These are phyloP conservation scores for Lentinula aciculospora DNA, from an alignment of 768 basidiomycete species.

Conservation along the genomic window DNA sequence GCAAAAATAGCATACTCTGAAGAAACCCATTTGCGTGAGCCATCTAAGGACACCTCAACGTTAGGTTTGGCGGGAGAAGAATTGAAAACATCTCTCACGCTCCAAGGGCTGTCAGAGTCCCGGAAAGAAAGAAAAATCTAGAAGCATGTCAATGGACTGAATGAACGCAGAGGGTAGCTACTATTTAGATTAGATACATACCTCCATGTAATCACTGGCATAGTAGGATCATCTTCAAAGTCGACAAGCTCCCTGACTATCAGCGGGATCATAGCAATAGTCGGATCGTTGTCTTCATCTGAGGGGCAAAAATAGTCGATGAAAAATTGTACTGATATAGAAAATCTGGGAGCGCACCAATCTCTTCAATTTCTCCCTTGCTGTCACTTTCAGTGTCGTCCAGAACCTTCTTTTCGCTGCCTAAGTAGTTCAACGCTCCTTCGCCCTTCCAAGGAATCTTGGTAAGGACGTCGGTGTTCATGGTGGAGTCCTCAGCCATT, in stretches of 20 bases:
- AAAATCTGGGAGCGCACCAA: background rate
- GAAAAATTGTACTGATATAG: background rate
- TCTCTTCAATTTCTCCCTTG: background rate
- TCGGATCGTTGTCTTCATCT: slow-evolving; percentile 19
- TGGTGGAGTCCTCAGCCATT: background rate
- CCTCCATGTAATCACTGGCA: slow-evolving; percentile 20
- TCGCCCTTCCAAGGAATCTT: background rate
- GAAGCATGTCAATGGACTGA: background rate
- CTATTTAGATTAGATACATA: background rate
- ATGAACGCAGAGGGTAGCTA: background rate
- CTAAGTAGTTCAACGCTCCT: background rate
- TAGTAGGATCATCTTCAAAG: slow-evolving; percentile 18
- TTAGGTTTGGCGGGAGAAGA: background rate
- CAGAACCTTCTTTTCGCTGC: background rate
- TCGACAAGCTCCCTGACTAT: slow-evolving; percentile 19
- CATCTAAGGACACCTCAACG: slow-evolving; percentile 4
- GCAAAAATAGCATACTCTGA: slow-evolving; percentile 10
- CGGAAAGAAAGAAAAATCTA: slow-evolving; percentile 18
- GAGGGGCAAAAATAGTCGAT: background rate
- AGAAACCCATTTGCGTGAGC: slow-evolving; percentile 20
- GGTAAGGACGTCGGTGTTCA: background rate
- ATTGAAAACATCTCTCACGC: slow-evolving; percentile 7
- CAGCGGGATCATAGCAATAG: slow-evolving; percentile 15
- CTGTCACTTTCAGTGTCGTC: background rate
- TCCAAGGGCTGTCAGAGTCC: slow-evolving; percentile 18